phyloP scores from a whole-genome alignment of 2,329 filamentous ascomycete species.

The Hypoxylon sp. region DNA sequence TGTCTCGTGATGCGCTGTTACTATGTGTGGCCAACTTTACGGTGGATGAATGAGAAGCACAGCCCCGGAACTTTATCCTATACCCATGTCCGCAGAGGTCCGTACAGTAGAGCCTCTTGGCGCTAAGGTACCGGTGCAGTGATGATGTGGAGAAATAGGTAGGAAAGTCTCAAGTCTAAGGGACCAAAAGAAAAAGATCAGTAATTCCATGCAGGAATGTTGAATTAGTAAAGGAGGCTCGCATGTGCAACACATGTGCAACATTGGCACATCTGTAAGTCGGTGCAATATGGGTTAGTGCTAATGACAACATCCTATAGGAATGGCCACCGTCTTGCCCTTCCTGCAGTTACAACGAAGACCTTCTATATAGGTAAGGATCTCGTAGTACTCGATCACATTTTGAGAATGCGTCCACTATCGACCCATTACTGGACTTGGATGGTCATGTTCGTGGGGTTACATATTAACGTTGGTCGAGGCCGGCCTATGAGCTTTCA shows the following conservation, averaged over 20 bases:
- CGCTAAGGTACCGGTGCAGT: constrained; percentile 28
- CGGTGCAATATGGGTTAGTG: constrained; percentile 11
- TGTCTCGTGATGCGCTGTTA: constrained; percentile 41
- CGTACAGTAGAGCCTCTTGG: constrained; percentile 34
- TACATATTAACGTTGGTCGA: constrained; percentile 36
- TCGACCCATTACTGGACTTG: constrained; percentile 25
- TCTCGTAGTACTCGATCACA: constrained; percentile 15
- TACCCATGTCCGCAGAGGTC: constrained; percentile 23
- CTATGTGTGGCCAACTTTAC: constrained; percentile 20
- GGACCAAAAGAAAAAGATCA: neutral
- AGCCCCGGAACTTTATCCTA: constrained; percentile 32
- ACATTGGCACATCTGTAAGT: constrained; percentile 16
- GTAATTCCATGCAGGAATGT: constrained; percentile 18
- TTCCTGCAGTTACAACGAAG: constrained; percentile 29
- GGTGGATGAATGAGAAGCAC: constrained; percentile 10
- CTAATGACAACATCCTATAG: constrained; percentile 33
- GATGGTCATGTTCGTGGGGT: constrained; percentile 41
- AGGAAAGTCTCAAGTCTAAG: constrained; percentile 21
- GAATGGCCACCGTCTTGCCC: constrained; percentile 27
- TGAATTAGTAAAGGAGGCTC: constrained; percentile 34
- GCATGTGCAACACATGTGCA: constrained; percentile 25
- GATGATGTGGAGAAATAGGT: constrained; percentile 18
- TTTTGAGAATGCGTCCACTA: constrained; percentile 24
- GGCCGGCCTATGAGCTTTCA: constrained; percentile 36
- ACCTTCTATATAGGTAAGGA: constrained; percentile 29